A percentile compares a stretch with the other conserved stretches of the same genome.
Evolutionary conservation across 129 eudicot species (phyloP).

Genomic region (Lonicera japonica): DNA sequence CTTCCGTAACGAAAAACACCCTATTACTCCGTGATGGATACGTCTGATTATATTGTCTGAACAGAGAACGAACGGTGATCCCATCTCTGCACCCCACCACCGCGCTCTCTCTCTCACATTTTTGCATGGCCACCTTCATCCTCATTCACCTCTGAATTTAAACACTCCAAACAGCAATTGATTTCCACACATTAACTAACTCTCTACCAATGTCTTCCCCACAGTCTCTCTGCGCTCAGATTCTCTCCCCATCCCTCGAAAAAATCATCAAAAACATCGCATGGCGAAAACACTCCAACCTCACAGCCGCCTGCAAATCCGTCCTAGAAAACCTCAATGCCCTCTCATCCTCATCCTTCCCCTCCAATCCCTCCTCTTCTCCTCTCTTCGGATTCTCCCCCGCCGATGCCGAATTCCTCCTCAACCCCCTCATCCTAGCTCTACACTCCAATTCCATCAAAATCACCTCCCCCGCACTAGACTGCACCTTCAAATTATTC

Average conservation of each 20-base stretch:
- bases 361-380: conserved; percentile 41
- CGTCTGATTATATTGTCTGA: too few relatives aligned
- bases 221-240: too few relatives aligned
- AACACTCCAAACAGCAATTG: too few relatives aligned
- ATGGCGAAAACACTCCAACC: conserved; percentile 88
- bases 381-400: conserved; percentile 56
- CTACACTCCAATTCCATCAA: conserved; percentile 65
- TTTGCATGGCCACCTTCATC: too few relatives aligned
- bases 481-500: conserved; percentile 50
- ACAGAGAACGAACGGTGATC: too few relatives aligned
- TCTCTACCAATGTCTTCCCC: too few relatives aligned
- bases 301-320: conserved; percentile 79
- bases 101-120: too few relatives aligned
- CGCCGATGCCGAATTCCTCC: conserved; percentile 52
- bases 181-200: too few relatives aligned
- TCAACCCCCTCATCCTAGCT: conserved; percentile 67
- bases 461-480: conserved; percentile 85
- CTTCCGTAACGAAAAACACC: too few relatives aligned
- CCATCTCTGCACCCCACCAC: too few relatives aligned
- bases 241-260: conserved; percentile 75
- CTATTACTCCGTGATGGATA: too few relatives aligned
- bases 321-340: conserved; percentile 72
- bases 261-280: conserved; percentile 94
- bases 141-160: too few relatives aligned
- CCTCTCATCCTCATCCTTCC: conserved; percentile 44